A percentile compares a stretch with the other conserved stretches of the same genome.
Evolutionary conservation across 1,284 basidiomycete species (phyloP).

Genomic region (Thelephora terrestris): DNA sequence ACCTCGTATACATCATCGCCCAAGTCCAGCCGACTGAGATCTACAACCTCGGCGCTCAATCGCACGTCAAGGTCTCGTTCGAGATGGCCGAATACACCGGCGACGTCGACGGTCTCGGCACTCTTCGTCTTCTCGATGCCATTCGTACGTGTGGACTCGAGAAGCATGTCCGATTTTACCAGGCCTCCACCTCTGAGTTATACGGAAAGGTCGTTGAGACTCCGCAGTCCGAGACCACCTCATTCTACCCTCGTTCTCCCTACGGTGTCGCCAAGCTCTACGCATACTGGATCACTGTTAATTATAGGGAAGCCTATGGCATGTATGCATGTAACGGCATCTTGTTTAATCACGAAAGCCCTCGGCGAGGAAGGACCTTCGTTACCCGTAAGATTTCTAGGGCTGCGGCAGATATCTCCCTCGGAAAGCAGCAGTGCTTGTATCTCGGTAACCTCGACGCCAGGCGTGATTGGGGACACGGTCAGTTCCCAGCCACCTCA

Average conservation of each 20-base stretch:
- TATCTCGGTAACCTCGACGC: conserved; percentile 90
- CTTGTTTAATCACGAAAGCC: conserved; percentile 91
- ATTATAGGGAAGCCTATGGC: conserved; percentile 86
- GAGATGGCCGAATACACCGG: conserved; percentile 96
- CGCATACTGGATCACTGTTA: conserved; percentile 83
- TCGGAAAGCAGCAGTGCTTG: conserved; percentile 78
- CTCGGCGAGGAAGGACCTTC: conserved; percentile 83
- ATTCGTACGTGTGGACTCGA: conserved; percentile 87
- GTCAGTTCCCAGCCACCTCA: conserved; percentile 27
- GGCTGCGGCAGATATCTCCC: conserved; percentile 79
- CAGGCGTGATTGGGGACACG: conserved; percentile 91
- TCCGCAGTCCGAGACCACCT: conserved; percentile 85
- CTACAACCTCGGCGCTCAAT: conserved; percentile 94
- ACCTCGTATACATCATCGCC: conserved; percentile 88
- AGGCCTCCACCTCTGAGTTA: conserved; percentile 89
- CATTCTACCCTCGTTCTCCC: conserved; percentile 88
- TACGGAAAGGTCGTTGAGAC: conserved; percentile 90
- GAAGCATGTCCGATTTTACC: conserved; percentile 82
- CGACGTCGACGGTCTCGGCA: conserved; percentile 87
- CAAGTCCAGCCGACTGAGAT: conserved; percentile 87
- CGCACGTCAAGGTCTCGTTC: conserved; percentile 94
- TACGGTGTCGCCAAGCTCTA: conserved; percentile 90
- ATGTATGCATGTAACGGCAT: conserved; percentile 91
- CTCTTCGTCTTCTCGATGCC: conserved; percentile 84
- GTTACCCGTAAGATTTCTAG: conserved; percentile 89